Evolutionary conservation across 2,329 filamentous ascomycete species (phyloP), one percentile per base, ranked within the genome.

Genomic region (Byssothecium circinans): DNA sequence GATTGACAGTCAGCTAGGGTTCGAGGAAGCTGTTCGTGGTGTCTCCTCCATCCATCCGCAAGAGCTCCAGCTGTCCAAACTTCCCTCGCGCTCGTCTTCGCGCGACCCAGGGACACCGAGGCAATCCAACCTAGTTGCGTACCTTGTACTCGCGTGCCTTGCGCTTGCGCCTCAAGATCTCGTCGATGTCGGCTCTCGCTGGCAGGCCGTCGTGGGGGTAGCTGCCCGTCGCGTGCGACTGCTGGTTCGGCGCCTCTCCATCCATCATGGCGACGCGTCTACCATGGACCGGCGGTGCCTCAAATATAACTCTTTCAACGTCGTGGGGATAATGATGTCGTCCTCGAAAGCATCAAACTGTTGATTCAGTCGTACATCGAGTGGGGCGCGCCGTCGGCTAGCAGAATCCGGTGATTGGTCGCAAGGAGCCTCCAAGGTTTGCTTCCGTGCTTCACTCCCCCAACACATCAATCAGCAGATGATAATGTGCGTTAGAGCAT

Each of bases 91-190:
- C 12, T 32, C 29, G 7, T 14, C 29, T 15, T 12, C 22, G 23
- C 30, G 15, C 17, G 23, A n/a, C n/a, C n/a, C n/a, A n/a, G n/a
- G n/a, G n/a, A n/a, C n/a, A n/a, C n/a, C n/a, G n/a, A n/a, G n/a
- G n/a, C n/a, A n/a, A n/a, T n/a, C n/a, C 8, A 23, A 6, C 6
- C 23, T 25, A 10, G 6, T 7, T 17, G 23, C 66, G 49, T 59
- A 69, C 69, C 67, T 78, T 79, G 67, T 79, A 77, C 64, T 78
- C 76, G 23, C 76, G 65, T 37, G 75, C 75, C 56, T 79, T 79
- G 37, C 76, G 67, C 64, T 78, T 78, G 57, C 75, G 68, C 18
- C 75, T 68, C 57, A 78, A 56, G 32, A 78, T 76, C 54, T 78
- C 75, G 61, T 78, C 75, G 47, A 78, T 75, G 44, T 78, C 75